A percentile compares a stretch with the other conserved stretches of the same genome.
Evolutionary conservation across 257 asterid genomes (phyloP).

Genomic region (Solanum tarapatanum): DNA sequence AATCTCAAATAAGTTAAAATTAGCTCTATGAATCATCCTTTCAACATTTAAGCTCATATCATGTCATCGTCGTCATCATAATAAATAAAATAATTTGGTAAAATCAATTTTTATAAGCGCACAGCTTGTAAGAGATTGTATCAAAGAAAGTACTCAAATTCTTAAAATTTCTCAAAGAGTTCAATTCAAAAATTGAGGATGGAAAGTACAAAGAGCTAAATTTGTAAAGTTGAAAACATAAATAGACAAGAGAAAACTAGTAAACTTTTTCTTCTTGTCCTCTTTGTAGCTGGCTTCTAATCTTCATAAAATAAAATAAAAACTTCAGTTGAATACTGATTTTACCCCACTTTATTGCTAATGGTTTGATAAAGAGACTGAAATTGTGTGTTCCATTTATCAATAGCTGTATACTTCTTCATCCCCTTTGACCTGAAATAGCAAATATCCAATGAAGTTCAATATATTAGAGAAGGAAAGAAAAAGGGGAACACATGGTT

Average conservation of each 20-base stretch:
- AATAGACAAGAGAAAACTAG: not conserved
- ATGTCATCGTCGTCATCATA: not conserved
- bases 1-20: not conserved
- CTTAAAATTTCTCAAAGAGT: not conserved
- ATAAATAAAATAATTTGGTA: not conserved
- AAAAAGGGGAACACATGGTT: not conserved
- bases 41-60: not conserved
- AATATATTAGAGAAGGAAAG: not conserved
- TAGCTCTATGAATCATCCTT: not conserved
- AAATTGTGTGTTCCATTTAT: conserved; percentile 93
- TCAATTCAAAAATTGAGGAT: not conserved
- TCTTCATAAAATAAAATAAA: not conserved
- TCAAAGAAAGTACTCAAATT: not conserved
- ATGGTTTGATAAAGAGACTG: conserved; percentile 68
- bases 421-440: conserved; percentile 72
- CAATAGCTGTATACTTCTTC: conserved; percentile 85
- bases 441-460: not conserved
- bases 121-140: not conserved
- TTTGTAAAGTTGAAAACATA: not conserved
- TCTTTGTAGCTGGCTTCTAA: not conserved
- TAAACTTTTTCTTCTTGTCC: not conserved
- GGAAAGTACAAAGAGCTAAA: not conserved
- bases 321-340: not conserved
- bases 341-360: conserved; percentile 62
- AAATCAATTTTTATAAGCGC: not conserved